phyloP scores from a whole-genome alignment of 805 yeast species.

The Zygosaccharomyces lentus region DNA sequence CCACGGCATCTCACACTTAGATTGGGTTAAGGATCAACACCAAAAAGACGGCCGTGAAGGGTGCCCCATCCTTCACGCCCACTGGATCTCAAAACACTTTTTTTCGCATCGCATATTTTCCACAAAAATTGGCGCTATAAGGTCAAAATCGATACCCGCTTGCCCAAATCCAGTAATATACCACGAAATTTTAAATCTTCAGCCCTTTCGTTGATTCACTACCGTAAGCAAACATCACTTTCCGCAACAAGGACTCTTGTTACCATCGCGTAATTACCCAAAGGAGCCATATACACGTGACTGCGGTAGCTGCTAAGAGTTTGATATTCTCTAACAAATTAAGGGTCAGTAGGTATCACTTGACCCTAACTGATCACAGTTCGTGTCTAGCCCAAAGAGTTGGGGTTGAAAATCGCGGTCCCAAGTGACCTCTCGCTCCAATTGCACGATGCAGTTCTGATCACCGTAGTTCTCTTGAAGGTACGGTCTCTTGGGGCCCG shows the following conservation, averaged over 20 bases:
- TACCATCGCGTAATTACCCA: slow-evolving; percentile 7
- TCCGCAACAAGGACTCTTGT: slow-evolving; percentile 1
- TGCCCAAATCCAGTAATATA: slow-evolving; percentile 2
- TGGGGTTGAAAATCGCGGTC: slow-evolving; percentile 2
- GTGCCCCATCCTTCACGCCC: neutral
- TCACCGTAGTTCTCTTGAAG: neutral
- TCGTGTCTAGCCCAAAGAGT: neutral
- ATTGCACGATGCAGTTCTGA: neutral
- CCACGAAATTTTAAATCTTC: slow-evolving; percentile 5
- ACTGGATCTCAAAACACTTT: neutral
- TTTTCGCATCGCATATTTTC: slow-evolving; percentile 4
- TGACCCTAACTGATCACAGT: neutral
- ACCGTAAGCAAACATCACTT: slow-evolving; percentile 2
- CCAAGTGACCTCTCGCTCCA: neutral
- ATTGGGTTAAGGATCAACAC: slow-evolving; percentile 2
- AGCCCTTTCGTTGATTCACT: slow-evolving; percentile 1
- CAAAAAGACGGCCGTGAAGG: slow-evolving; percentile 4
- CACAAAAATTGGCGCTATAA: slow-evolving; percentile 1
- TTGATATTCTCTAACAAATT: neutral
- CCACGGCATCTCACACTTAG: neutral
- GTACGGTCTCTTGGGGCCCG: slow-evolving; percentile 3
- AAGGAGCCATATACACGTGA: slow-evolving; percentile 1
- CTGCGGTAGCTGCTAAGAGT: neutral
- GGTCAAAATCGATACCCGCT: slow-evolving; percentile 1
- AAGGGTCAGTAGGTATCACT: neutral